Evolutionary conservation across 2,329 filamentous ascomycete species (phyloP).

Genomic region (Nemania abortiva): DNA sequence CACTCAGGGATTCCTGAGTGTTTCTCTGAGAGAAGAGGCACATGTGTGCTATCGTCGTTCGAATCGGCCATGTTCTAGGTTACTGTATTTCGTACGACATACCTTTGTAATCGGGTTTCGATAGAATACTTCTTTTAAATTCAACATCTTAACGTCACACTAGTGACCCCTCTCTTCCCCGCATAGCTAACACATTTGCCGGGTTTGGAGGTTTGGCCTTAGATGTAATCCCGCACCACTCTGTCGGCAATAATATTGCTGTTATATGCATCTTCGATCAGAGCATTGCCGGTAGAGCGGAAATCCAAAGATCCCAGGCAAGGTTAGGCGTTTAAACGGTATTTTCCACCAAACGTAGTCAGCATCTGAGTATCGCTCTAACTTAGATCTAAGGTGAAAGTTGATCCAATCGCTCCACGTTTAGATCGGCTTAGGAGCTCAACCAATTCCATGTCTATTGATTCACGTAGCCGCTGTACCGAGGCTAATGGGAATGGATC

Average conservation of each 20-base stretch:
- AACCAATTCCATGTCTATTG: neutral
- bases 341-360: neutral
- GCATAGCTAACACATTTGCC: slow-evolving; percentile 28
- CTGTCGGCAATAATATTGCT: slow-evolving; percentile 22
- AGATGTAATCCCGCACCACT: slow-evolving; percentile 22
- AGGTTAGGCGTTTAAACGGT: neutral
- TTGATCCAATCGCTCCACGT: neutral
- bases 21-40: slow-evolving; percentile 54
- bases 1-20: slow-evolving; percentile 56
- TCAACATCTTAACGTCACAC: slow-evolving; percentile 2
- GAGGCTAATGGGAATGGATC: neutral
- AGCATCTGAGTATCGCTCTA: neutral
- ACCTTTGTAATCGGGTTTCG: neutral
- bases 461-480: neutral
- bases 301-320: neutral
- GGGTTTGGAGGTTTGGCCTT: slow-evolving; percentile 27
- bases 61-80: slow-evolving; percentile 22
- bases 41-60: slow-evolving; percentile 46
- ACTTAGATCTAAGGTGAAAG: neutral
- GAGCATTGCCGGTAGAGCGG: neutral
- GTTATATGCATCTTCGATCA: neutral
- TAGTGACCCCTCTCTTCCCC: slow-evolving; percentile 24
- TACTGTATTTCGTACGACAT: neutral
- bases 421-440: neutral
- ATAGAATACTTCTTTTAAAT: neutral